Conservation (phyloP, 73 alveolate species). For the Paramecium sonneborni region DNA sequence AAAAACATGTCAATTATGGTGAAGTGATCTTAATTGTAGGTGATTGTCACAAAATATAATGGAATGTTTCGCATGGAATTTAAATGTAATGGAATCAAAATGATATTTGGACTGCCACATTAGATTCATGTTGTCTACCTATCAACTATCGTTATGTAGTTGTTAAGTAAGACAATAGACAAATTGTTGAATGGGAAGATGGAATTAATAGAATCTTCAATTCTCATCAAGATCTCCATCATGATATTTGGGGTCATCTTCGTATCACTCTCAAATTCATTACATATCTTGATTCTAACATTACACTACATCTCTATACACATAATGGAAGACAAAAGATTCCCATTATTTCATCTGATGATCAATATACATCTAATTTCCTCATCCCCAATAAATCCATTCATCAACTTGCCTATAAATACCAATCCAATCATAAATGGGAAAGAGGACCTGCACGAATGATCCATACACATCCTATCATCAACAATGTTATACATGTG, state of each 20-base stretch:
- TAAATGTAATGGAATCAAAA: conserved; percentile 45
- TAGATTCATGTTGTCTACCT: background rate
- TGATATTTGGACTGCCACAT: conserved; percentile 20
- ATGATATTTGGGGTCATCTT: conserved; percentile 25
- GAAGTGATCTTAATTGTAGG: conserved; percentile 16
- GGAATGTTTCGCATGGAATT: background rate
- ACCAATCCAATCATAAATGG: background rate
- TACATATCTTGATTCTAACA: background rate
- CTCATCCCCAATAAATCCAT: background rate
- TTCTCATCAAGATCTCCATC: background rate
- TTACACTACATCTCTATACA: background rate
- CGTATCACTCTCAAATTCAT: background rate
- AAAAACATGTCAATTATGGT: conserved; percentile 40
- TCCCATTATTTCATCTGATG: background rate
- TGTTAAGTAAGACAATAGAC: background rate
- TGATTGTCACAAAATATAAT: conserved; percentile 2
- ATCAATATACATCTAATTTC: background rate
- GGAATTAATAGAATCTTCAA: background rate
- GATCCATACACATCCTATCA: background rate
- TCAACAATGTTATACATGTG: background rate
- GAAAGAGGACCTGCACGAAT: background rate
- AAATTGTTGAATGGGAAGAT: conserved; percentile 39
- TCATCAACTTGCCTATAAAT: background rate
- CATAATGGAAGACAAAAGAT: background rate
- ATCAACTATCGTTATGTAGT: conserved; percentile 16